Percentiles rank a stretch among this genome's conserved stretches.
Conservation (phyloP, 176 grass and related monocot species). For the Saccharum officinarum region DNA sequence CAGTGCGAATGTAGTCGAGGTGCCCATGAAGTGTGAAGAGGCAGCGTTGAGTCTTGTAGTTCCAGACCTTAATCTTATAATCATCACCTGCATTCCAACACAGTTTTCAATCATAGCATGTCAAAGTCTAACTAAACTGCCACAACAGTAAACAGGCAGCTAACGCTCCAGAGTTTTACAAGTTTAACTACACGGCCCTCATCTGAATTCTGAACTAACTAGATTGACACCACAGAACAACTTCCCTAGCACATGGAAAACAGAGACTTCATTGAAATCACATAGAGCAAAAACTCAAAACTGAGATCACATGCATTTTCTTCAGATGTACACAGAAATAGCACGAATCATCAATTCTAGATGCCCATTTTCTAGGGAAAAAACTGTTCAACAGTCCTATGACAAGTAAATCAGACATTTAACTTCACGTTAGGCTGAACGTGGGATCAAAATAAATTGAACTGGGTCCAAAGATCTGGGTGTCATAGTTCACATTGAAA, state of each 20-base stretch:
- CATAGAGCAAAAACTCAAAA: background rate
- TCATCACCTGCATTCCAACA: constrained; percentile 67
- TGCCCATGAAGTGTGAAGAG: constrained; percentile 90
- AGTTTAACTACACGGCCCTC: background rate
- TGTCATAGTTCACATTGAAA: background rate
- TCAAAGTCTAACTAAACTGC: background rate
- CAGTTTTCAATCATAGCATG: background rate
- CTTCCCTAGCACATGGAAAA: background rate
- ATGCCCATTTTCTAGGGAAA: background rate
- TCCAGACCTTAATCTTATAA: constrained; percentile 98
- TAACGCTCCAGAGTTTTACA: background rate
- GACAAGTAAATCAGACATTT: background rate
- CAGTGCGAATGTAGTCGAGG: constrained; percentile 88
- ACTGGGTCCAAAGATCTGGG: background rate
- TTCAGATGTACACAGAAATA: background rate
- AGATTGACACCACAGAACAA: background rate
- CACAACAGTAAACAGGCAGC: background rate
- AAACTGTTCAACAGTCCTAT: background rate
- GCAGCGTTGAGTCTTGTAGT: constrained; percentile 92
- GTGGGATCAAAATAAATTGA: background rate
- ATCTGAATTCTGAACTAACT: background rate
- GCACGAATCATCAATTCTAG: background rate
- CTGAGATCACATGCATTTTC: background rate
- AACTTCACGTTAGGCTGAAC: background rate
- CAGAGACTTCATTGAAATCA: background rate